phyloP scores from a whole-genome alignment of 768 basidiomycete genomes.

The Cystoderma amianthinum region DNA sequence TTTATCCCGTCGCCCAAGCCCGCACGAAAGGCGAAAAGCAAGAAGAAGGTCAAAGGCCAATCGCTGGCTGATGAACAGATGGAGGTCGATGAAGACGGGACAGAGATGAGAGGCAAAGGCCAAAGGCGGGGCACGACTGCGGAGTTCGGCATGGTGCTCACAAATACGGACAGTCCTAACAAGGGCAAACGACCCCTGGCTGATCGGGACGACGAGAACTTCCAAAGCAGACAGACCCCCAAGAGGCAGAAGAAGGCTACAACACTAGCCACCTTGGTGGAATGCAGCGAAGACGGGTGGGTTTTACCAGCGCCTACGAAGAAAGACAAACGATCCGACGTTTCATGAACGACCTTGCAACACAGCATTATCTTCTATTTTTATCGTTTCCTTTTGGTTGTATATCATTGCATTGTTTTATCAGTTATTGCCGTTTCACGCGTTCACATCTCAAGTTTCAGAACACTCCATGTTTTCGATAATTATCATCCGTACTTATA shows the following conservation, averaged over 20 bases:
- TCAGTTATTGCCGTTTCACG: neutral
- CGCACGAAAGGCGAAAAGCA: conserved; percentile 26
- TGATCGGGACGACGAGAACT: conserved; percentile 12
- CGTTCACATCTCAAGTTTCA: neutral
- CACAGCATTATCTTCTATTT: conserved; percentile 7
- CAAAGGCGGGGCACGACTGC: conserved; percentile 10
- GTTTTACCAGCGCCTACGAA: conserved; percentile 15
- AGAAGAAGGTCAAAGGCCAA: conserved; percentile 23
- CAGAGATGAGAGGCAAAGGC: conserved; percentile 12
- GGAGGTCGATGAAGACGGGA: conserved; percentile 17
- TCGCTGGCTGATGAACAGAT: conserved; percentile 15
- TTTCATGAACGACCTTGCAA: conserved; percentile 6
- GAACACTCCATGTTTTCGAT: neutral
- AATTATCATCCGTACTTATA: neutral
- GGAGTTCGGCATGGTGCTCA: conserved; percentile 37
- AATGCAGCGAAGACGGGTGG: conserved; percentile 23
- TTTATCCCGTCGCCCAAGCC: conserved; percentile 57
- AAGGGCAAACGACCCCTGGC: conserved; percentile 30
- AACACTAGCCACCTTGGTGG: conserved; percentile 13
- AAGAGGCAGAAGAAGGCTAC: conserved; percentile 23
- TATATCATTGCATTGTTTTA: neutral
- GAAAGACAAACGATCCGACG: conserved; percentile 7
- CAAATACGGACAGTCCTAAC: conserved; percentile 31
- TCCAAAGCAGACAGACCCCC: conserved; percentile 20
- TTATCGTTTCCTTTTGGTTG: conserved; percentile 11